Conservation (phyloP, 2,329 filamentous ascomycete species). For the Hymenoscyphus infarciens region DNA sequence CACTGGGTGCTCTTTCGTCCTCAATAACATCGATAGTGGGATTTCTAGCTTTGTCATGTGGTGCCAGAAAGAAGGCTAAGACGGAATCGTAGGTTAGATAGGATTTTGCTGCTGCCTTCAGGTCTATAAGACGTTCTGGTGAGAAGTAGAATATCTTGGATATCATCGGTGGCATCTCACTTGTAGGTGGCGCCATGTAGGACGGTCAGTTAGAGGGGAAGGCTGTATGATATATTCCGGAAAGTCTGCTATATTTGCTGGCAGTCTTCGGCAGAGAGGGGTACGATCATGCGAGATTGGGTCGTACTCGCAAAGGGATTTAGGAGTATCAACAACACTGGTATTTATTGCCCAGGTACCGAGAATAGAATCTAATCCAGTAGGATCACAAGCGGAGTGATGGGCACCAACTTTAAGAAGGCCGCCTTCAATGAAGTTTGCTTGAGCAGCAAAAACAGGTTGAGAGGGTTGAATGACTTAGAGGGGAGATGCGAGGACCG, state of each 20-base stretch:
- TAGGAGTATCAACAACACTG: slow-evolving; percentile 35
- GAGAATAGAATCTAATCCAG: slow-evolving; percentile 40
- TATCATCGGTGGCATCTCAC: slow-evolving; percentile 28
- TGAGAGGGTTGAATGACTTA: slow-evolving; percentile 17
- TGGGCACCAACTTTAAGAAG: slow-evolving; percentile 47
- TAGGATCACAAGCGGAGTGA: slow-evolving; percentile 50
- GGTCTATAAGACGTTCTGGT: slow-evolving; percentile 34
- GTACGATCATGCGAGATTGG: slow-evolving; percentile 42
- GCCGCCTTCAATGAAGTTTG: slow-evolving; percentile 47
- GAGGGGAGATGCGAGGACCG: slow-evolving; percentile 15
- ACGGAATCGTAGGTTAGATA: slow-evolving; percentile 54
- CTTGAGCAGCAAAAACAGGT: slow-evolving; percentile 45
- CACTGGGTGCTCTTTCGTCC: slow-evolving; percentile 24
- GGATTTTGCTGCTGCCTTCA: slow-evolving; percentile 41
- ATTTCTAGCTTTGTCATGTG: slow-evolving; percentile 37
- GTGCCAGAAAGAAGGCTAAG: slow-evolving; percentile 51
- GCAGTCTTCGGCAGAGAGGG: slow-evolving; percentile 37
- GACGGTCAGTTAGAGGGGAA: slow-evolving; percentile 8
- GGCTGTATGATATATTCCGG: slow-evolving; percentile 17
- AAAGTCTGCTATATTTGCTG: slow-evolving; percentile 36
- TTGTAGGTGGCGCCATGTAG: slow-evolving; percentile 16
- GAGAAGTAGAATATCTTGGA: slow-evolving; percentile 48
- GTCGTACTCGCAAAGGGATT: slow-evolving; percentile 24
- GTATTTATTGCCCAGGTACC: slow-evolving; percentile 45
- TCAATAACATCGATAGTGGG: neutral